A percentile compares a stretch with the other conserved stretches of the same genome.
These are phyloP conservation scores for Syncephalastrum contaminatum DNA, from an alignment of 371 early-diverging fungal species.

Conservation along the genomic window DNA sequence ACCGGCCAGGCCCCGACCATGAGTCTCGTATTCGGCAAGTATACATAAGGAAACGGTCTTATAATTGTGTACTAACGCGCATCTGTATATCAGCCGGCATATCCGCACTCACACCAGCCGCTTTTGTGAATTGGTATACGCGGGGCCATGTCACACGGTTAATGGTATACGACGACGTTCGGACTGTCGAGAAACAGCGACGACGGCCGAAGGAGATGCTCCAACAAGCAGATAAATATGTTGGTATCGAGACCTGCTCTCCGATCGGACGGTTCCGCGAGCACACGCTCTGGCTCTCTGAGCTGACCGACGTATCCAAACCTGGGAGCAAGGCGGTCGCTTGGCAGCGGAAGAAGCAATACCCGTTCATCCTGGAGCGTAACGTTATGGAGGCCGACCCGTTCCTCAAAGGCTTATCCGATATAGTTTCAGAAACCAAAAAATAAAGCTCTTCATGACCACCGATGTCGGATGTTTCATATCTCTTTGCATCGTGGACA, in stretches of 20 bases:
- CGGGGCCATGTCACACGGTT: slow-evolving; percentile 36
- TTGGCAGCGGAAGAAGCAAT: slow-evolving; percentile 30
- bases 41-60: background rate
- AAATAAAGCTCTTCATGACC: too few relatives aligned
- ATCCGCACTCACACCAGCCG: slow-evolving; percentile 38
- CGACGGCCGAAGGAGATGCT: slow-evolving; percentile 32
- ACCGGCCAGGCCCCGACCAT: slow-evolving; percentile 37
- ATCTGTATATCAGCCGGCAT: slow-evolving; percentile 33
- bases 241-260: slow-evolving; percentile 39
- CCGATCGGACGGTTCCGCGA: slow-evolving; percentile 32
- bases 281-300: slow-evolving; percentile 35
- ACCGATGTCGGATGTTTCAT: too few relatives aligned
- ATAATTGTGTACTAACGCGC: background rate
- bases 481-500: too few relatives aligned
- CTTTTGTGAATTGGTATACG: slow-evolving; percentile 44
- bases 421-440: too few relatives aligned
- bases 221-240: slow-evolving; percentile 25
- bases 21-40: slow-evolving; percentile 34
- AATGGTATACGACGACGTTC: slow-evolving; percentile 42
- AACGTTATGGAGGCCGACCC: slow-evolving; percentile 45
- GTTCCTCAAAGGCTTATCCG: slow-evolving; percentile 28
- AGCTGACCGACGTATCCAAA: slow-evolving; percentile 24
- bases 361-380: slow-evolving; percentile 32
- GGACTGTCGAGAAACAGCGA: slow-evolving; percentile 38
- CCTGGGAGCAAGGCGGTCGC: slow-evolving; percentile 18